Evolutionary conservation across 352 stramenopile species (phyloP), one percentile per base, ranked within the genome.

Genomic region (Pythium monospermum): DNA sequence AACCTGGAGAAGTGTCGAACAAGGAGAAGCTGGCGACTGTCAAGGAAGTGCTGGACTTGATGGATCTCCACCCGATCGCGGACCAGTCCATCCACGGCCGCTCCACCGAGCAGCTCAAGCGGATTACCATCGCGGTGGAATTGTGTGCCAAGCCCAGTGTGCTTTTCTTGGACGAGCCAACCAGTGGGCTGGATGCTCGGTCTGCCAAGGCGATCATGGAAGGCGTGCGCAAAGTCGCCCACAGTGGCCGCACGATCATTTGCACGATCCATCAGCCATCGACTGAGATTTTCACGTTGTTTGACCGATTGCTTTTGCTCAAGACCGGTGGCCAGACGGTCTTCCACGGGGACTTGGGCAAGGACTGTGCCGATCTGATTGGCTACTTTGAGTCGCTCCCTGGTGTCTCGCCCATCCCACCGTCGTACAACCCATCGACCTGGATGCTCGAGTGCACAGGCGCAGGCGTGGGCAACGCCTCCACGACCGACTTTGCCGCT

Each of bases 401-500:
- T 2, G 56, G 53, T n/a, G 45, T 64, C 3, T 42, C 52, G 36
- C 55, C 41, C 23, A 73, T 92, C 16, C 38, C 54, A 33, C 45
- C 1, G 6, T 62, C 67, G 27, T 83, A 89, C 51, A 96, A 96
- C 54, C 88, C 88, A 3, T 82, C 85, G 5, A 95, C 86, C n/a
- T 96, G 85, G 86, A 95, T 96, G 83, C 64, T 96, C 2, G 75
- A 89, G 49, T 78, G 64, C 26, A 84, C 85, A 38, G 66, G 68
- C 16, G 68, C 74, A 15, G 68, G 68, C 36, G 68, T 76, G 22
- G 56, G 55, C 35, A 68, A 69, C 38, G 49, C 56, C 22, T 35
- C 54, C 13, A 47, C 46, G 6, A 38, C 31, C 13, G 63, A 75
- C 49, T 75, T 63, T 37, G 54, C 61, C 8, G 22, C 49, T 12